Evolutionary conservation across 2,329 filamentous ascomycete species (phyloP), one percentile per base, ranked within the genome.

Genomic region (Aspergillus sp.): DNA sequence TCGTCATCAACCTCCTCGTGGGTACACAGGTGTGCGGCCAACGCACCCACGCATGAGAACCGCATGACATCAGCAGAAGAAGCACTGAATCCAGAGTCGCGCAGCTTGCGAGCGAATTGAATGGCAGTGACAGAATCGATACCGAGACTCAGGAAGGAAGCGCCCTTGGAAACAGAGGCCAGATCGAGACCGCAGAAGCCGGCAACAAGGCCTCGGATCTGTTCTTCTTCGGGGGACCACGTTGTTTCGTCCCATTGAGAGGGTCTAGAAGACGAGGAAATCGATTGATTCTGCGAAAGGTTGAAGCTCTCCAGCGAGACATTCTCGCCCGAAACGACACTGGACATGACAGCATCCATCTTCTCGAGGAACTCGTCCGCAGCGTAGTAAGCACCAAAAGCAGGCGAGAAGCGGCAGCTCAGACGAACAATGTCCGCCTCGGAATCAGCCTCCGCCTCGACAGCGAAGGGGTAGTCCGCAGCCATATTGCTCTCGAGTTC

Each of bases 61-160:
- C 63, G 59, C 55, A 69, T 61, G 3, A 68, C 54, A 48, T 66
- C 64, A 5, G 65, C 58, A 5, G 64, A 65, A 1, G 64, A 62
- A n/a, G 58, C 56, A 6, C 52, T 44, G 29, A 66, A 41, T 2
- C 54, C 56, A 3, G 46, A 27, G 29, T 61, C 52, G 5, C 65
- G 61, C 1, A 67, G 52, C 29, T 56, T 55, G 33, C 57, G 55
- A 5, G 64, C 57, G 43, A 66, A 66, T 26, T 59, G 58, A 29
- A 66, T 65, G 5, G 63, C 59, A 3, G 57, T 61, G 12, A 66
- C 59, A 0, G 61, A 65, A 45, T 66, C 62, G 33, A 66, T 58
- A 4, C 62, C 62, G 2, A 64, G 53, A 30, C 57, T 56, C 5
- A 66, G 50, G 45, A 68, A 65, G 4, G 65, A 62, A 28, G 63